Evolutionary conservation across 2,329 filamentous ascomycete species (phyloP).

Genomic region (Penicillium sp.): DNA sequence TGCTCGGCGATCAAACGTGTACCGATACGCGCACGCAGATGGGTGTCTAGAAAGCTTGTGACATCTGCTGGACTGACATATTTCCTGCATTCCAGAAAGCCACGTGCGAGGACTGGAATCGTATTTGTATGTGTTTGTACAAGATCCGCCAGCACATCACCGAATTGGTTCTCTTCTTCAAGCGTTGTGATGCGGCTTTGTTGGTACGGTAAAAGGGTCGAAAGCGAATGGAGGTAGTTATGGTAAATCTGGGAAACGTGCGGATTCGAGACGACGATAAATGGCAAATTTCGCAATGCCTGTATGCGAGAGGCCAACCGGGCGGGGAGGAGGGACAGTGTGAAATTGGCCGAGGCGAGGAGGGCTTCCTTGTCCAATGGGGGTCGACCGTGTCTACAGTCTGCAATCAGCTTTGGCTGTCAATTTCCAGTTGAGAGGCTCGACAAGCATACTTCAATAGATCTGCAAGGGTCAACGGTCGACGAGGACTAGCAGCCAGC

Average conservation of each 20-base stretch:
- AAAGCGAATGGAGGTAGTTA: conserved; percentile 93
- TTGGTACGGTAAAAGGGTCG: conserved; percentile 83
- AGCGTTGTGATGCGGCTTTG: conserved; percentile 71
- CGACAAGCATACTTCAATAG: conserved; percentile 70
- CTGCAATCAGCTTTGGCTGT: background rate
- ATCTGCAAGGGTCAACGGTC: conserved; percentile 81
- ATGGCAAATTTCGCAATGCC: conserved; percentile 87
- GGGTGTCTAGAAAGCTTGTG: conserved; percentile 90
- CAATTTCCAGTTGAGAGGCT: background rate
- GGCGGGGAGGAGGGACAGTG: conserved; percentile 85
- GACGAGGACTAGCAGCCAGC: conserved; percentile 75
- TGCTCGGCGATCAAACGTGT: conserved; percentile 94
- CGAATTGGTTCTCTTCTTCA: conserved; percentile 88
- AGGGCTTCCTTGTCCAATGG: conserved; percentile 79
- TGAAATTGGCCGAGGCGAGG: conserved; percentile 91
- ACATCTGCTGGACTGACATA: conserved; percentile 83
- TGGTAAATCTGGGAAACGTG: conserved; percentile 93
- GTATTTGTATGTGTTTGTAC: conserved; percentile 94
- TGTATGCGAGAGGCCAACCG: conserved; percentile 93
- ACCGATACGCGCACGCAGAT: conserved; percentile 89
- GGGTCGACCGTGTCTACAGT: conserved; percentile 69
- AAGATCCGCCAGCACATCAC: conserved; percentile 89
- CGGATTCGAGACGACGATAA: conserved; percentile 97
- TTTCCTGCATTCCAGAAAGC: conserved; percentile 88
- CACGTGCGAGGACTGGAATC: conserved; percentile 86